These are phyloP conservation scores for Dalechampia spathulata DNA, from an alignment of 441 rosid genomes.

Conservation along the genomic window DNA sequence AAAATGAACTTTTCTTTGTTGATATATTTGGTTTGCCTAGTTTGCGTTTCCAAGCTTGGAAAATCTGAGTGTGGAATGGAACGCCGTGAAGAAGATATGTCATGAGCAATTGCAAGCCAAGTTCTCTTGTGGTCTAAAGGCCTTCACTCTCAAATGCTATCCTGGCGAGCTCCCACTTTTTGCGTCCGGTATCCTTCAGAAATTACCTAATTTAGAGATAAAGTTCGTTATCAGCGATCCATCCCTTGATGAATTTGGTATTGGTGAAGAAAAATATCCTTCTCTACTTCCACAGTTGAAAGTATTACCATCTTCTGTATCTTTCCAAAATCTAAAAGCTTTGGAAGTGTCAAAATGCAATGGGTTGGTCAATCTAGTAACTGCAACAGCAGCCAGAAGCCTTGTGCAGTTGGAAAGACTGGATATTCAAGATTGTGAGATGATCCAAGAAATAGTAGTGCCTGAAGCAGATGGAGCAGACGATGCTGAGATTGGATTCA, in stretches of 20 bases:
- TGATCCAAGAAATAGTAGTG: constrained; percentile 13
- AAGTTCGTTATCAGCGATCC: constrained; percentile 2
- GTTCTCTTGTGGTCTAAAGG: not conserved
- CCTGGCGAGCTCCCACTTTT: not conserved
- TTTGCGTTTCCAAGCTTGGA: not conserved
- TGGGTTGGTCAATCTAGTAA: constrained; percentile 10
- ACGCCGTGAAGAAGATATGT: not conserved
- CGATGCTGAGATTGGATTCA: constrained; percentile 21
- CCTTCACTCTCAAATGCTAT: not conserved
- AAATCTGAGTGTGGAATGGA: not conserved
- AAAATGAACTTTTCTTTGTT: not conserved
- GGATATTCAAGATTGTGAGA: constrained; percentile 14
- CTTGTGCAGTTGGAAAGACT: constrained; percentile 17
- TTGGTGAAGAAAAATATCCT: no score
- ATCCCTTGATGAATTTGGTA: not conserved
- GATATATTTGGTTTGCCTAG: not conserved
- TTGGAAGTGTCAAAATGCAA: constrained; percentile 21
- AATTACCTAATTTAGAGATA: not conserved
- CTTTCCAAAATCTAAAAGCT: constrained; percentile 15
- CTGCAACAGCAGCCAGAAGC: constrained; percentile 22
- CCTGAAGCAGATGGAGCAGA: not conserved
- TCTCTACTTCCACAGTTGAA: no score
- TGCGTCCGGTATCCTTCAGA: constrained; percentile 3
- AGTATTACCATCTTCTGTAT: constrained; percentile 8
- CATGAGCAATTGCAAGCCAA: not conserved